phyloP scores from a whole-genome alignment of 2,329 filamentous ascomycete genomes.

The Alternaria novae-zelandiae region DNA sequence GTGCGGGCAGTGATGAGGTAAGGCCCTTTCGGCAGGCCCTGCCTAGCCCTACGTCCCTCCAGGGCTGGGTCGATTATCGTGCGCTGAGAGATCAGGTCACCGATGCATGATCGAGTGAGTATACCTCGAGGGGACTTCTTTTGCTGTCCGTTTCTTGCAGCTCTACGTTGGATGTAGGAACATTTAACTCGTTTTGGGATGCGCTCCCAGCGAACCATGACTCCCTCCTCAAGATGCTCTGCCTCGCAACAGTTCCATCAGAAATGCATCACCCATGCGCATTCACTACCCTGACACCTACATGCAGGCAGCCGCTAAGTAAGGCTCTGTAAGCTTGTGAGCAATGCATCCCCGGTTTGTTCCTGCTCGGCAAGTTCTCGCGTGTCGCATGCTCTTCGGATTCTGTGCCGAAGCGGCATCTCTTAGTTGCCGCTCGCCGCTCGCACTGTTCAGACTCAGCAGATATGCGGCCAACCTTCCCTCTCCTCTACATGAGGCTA shows the following conservation, averaged over 20 bases:
- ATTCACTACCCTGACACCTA: not conserved
- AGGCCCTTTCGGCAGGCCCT: slow-evolving; percentile 32
- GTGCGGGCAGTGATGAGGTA: slow-evolving; percentile 27
- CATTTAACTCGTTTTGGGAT: not conserved
- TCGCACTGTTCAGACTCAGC: not conserved
- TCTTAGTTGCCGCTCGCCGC: slow-evolving; percentile 26
- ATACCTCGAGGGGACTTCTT: not conserved
- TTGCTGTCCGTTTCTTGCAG: not conserved
- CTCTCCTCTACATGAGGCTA: not conserved
- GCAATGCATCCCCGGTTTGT: slow-evolving; percentile 17
- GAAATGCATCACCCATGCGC: not conserved
- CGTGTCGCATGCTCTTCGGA: slow-evolving; percentile 24
- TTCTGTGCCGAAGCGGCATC: slow-evolving; percentile 36
- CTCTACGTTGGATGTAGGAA: not conserved
- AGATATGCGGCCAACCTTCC: not conserved
- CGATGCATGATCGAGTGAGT: slow-evolving; percentile 17
- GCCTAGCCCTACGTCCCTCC: slow-evolving; percentile 13
- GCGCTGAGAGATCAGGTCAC: slow-evolving; percentile 26
- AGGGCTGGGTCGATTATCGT: slow-evolving; percentile 14
- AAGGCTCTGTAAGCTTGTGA: slow-evolving; percentile 20
- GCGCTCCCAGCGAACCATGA: not conserved
- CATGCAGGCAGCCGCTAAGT: slow-evolving; percentile 17
- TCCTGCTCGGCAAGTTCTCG: slow-evolving; percentile 20
- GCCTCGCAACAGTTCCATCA: not conserved
- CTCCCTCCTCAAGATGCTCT: not conserved